phyloP scores from a whole-genome alignment of 2,329 filamentous ascomycete species.

The Westerdykella ornata region DNA sequence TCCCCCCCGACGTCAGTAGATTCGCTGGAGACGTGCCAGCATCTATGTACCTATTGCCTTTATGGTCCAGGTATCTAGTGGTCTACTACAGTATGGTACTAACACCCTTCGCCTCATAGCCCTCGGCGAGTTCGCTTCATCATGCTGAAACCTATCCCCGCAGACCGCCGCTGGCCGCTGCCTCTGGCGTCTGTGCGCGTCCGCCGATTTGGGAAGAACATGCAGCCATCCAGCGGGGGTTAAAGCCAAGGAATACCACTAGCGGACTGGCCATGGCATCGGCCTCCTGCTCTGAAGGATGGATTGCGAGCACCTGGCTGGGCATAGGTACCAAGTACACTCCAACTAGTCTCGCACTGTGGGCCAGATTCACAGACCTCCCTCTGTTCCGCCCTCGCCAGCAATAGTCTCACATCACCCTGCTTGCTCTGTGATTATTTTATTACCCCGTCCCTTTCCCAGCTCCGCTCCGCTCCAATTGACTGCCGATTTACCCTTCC shows the following conservation, averaged over 20 bases:
- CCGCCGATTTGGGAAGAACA: constrained; percentile 25
- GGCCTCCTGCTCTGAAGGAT: too few species aligned
- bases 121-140: constrained; percentile 21
- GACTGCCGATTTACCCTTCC: neutral
- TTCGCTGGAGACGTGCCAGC: too few species aligned
- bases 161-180: constrained; percentile 34
- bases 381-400: neutral
- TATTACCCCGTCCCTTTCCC: neutral
- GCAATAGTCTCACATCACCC: neutral
- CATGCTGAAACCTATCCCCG: constrained; percentile 34
- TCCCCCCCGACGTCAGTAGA: too few species aligned
- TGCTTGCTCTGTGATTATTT: neutral
- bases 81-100: neutral
- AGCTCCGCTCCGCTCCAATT: neutral
- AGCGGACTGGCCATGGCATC: too few species aligned
- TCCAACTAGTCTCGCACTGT: neutral
- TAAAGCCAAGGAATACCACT: constrained; percentile 4
- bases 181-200: too few species aligned
- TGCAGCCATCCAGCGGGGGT: constrained; percentile 15
- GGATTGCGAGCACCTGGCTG: too few species aligned
- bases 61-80: too few species aligned
- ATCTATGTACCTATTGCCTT: too few species aligned
- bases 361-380: too few species aligned
- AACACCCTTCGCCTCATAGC: constrained; percentile 10
- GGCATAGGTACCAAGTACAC: neutral